Evolutionary conservation across 345 rosid genomes (phyloP), one percentile per base, ranked within the genome.

Genomic region (Barbarea vulgaris): DNA sequence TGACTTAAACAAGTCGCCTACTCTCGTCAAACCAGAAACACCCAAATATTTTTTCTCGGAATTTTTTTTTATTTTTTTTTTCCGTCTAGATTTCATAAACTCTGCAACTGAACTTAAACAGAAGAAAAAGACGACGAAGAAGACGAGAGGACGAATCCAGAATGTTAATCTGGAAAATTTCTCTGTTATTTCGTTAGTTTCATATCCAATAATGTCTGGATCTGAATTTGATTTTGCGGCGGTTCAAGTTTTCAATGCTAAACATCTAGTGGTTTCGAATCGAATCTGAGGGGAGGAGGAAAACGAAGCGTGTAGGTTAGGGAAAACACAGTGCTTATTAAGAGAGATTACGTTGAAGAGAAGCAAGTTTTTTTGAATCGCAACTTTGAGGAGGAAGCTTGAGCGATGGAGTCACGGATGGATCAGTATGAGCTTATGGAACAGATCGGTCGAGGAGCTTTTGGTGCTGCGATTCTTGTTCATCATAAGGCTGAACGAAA

Each of bases 361-460:
- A 77, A 63, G 52, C 39, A 63, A 69, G 61, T 53, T 46, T 19
- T 58, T 60, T 21, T 22, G 57, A 54, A 36, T 61, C 56, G 67
- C 50, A 21, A 67, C 62, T 63, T 41, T 62, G 28, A n/a, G n/a
- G 33, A 51, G 37, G 27, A 72, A 65, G 55, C 3, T 64, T 52
- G 52, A 75, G 79, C 47, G 61, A 87, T 92, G 93, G 97, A 92
- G 86, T 95, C 99, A 31, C 84, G 97, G 37, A 95, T 95, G 99
- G 99, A 95, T 88, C 97, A 87, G 70, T 95, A 95, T 51, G 99
- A 95, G 89, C 86, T 95, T 83, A 95, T 95, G 97, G 99, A 92
- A 76, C 99, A 92, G 91, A 92, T 95, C 84, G 99, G 97, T 8
- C 90, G 99, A 25, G 99, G 99, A 2, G 99, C 99, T 1, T 95